Evolutionary conservation across 148 eudicot genomes (phyloP), one percentile per base, ranked within the genome.

Genomic region (Amaranthus cruentus): DNA sequence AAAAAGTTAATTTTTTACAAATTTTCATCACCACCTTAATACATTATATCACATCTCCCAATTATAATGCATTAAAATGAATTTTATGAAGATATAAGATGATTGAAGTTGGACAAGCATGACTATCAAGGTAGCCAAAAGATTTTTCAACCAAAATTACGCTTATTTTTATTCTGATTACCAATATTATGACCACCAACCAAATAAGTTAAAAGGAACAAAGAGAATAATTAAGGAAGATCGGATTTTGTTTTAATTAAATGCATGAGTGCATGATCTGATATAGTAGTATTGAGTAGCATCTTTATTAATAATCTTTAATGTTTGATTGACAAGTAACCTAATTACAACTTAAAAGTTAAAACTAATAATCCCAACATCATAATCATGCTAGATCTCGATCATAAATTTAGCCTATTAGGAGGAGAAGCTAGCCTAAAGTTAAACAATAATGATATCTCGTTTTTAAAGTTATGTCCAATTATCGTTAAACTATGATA

Each of bases 311-410:
- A 15, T 55, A 9, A 51, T 65, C 53, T 51, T 72, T 77, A 59
- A 13, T 46, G 55, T 67, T 62, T 73, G 81, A 78, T 78, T 73
- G 77, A 78, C 77, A 53, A 78, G 55, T 69, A 60, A 78, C 77
- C 81, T 73, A 78, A 68, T 68, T 42, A 70, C 71, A 71, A 70
- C 55, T 47, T 62, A 54, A 73, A 73, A 79, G 77, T 44, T 73
- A 68, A 73, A 79, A 79, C 77, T 79, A 69, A 69, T 62, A 69
- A 69, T 62, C 13, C 77, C 57, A 28, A 28, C 38, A 28, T 28
- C 38, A 28, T 28, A 28, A 74, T 79, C 46, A 74, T 79, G 74
- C 62, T 62, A 14, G 21, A 64, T 65, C 38, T 28, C 1, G 38
- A 43, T n/a, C 0, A 68, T 73, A 47, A 53, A 62, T 61, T 54